Conservation (phyloP, 1,284 basidiomycete species). For the Sporisorium sorghi region DNA sequence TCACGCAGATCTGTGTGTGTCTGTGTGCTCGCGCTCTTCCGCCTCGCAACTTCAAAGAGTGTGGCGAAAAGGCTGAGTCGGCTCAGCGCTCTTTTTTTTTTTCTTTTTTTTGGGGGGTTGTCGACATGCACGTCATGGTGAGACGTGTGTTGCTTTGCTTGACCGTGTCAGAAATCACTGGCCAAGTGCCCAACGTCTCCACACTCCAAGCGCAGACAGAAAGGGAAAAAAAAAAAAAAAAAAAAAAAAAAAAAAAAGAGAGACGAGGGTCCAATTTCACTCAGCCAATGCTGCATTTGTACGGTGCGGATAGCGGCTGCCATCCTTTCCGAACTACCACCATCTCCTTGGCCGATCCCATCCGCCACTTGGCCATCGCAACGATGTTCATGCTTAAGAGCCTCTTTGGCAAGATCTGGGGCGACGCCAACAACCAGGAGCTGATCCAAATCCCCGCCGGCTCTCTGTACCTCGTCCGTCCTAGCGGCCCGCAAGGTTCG, state of each 20-base stretch:
- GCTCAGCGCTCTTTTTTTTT: background rate
- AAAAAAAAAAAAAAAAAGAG: too few relatives aligned
- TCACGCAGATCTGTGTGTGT: slow-evolving; percentile 4
- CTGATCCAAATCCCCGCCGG: slow-evolving; percentile 94
- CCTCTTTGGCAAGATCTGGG: slow-evolving; percentile 92
- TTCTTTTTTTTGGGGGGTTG: background rate
- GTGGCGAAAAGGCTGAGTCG: slow-evolving; percentile 24
- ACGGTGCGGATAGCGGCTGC: background rate
- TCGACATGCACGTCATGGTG: slow-evolving; percentile 24
- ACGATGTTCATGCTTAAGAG: slow-evolving; percentile 84
- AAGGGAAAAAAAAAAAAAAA: too few relatives aligned
- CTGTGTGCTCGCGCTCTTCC: too few relatives aligned
- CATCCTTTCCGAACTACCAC: slow-evolving; percentile 21
- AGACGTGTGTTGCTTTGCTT: slow-evolving; percentile 4
- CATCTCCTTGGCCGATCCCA: slow-evolving; percentile 15
- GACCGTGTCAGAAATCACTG: slow-evolving; percentile 14
- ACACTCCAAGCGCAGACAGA: slow-evolving; percentile 11
- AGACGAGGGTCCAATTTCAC: slow-evolving; percentile 8
- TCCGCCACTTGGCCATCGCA: background rate
- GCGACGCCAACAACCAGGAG: slow-evolving; percentile 64
- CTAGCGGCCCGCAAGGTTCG: slow-evolving; percentile 87
- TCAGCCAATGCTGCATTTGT: background rate
- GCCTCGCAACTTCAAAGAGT: background rate
- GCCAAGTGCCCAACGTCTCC: slow-evolving; percentile 15
- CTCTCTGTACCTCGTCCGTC: slow-evolving; percentile 88